Conservation (phyloP, 345 rosid species). For the Odontarrhena argentea region DNA sequence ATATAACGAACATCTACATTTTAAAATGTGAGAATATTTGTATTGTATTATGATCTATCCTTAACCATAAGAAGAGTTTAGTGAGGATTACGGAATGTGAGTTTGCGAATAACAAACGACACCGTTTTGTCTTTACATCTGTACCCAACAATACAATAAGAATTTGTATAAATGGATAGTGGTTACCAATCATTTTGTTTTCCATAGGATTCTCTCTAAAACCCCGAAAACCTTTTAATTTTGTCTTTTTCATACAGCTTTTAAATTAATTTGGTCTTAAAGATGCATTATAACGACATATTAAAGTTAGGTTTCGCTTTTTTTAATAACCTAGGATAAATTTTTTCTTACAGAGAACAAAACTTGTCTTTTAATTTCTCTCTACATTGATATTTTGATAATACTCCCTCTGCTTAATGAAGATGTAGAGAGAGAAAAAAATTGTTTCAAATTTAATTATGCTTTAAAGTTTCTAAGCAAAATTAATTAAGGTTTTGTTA, state of each 20-base stretch:
- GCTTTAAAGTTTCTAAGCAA: too few species aligned
- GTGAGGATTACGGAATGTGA: not conserved
- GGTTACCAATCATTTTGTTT: constrained; percentile 21
- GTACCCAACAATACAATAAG: constrained; percentile 19
- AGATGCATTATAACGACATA: constrained; percentile 21
- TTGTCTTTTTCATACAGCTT: constrained; percentile 28
- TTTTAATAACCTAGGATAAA: not conserved
- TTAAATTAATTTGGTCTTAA: constrained; percentile 23
- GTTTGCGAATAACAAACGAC: not conserved
- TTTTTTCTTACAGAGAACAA: not conserved
- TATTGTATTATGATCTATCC: constrained; percentile 8
- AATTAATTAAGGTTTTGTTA: too few species aligned
- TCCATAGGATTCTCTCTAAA: constrained; percentile 35
- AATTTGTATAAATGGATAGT: not conserved
- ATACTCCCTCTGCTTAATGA: too few species aligned
- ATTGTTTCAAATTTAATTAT: too few species aligned
- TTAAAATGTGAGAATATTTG: not conserved
- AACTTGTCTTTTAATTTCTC: not conserved
- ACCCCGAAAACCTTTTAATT: constrained; percentile 19
- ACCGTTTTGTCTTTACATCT: constrained; percentile 21
- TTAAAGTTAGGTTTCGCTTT: constrained; percentile 8
- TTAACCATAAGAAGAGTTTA: not conserved
- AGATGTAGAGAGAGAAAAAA: too few species aligned
- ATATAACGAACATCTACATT: not conserved
- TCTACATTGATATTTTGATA: not conserved